Evolutionary conservation across 495 filamentous ascomycete species (phyloP), one percentile per base, ranked within the genome.

Genomic region (Hyphodiscus hymeniophilus): DNA sequence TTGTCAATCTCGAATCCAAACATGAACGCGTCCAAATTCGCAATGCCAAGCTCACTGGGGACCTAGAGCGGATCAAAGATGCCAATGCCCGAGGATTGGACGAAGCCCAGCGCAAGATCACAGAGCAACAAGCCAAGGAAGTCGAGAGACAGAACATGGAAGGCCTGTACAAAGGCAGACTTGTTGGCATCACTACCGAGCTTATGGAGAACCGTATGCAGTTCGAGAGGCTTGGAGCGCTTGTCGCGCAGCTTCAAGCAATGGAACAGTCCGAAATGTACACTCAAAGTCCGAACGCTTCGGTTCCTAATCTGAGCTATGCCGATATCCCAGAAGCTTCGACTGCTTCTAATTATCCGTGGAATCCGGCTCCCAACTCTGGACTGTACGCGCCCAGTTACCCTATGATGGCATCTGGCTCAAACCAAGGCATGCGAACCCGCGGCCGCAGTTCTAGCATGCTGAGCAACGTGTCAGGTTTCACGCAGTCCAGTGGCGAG

Each of bases 21-120:
- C 76, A 77, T 26, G 89, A 94, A 63, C 82, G 85, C 58, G 79
- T 94, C 10, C 80, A 80, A 44, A 68, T 78, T 28, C 85, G 89
- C 38, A 79, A 83, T 46, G 75, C 79, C 48, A 83, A 87, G 59
- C 79, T 90, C 31, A 83, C 83, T 51, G 80, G 83, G 51, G 85
- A 94, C 61, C 81, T 84, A 50, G 83, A 87, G 38, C 78, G 81
- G 48, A 84, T 94, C 44, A 75, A 79, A 21, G 81, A 85, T 44
- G 85, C 83, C 45, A 91, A 87, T 58, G 77, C 75, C 18, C 78
- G 85, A 44, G 85, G 81, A 7, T 69, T 87, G 51, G 78, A 87
- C 54, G 85, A 87, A 62, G 76, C 79, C 55, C 82, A 86, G 53
- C 80, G 83, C 21, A 81, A 80, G 35, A 74, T 80, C 13, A 79